phyloP scores from a whole-genome alignment of 495 filamentous ascomycete genomes.

The Eremomyces bilateralis region DNA sequence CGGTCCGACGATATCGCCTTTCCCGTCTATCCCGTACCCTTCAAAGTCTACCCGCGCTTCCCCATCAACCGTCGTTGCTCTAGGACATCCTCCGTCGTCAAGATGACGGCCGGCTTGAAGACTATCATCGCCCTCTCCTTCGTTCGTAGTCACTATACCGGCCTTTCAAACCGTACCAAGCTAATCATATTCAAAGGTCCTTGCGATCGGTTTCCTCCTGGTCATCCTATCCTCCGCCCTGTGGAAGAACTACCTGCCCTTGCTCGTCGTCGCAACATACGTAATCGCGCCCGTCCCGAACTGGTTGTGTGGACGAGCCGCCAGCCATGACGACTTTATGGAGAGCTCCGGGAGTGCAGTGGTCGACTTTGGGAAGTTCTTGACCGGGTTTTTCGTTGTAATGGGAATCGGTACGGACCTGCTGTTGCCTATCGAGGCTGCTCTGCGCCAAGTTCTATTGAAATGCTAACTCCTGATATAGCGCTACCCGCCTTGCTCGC shows the following conservation, averaged over 20 bases:
- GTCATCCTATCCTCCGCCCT: conserved; percentile 95
- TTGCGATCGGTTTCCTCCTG: conserved; percentile 96
- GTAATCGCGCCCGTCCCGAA: conserved; percentile 84
- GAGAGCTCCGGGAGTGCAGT: conserved; percentile 59
- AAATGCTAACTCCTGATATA: conserved; percentile 19
- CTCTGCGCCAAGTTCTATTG: neutral
- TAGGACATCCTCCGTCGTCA: conserved; percentile 7
- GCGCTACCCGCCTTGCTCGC: conserved; percentile 82
- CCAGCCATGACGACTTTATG: conserved; percentile 94
- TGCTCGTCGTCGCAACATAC: conserved; percentile 90
- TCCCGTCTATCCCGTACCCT: too few relatives aligned
- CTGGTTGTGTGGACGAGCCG: conserved; percentile 74
- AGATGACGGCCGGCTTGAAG: conserved; percentile 78
- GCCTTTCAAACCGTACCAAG: neutral
- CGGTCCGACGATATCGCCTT: too few relatives aligned
- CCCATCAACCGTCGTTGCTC: too few relatives aligned
- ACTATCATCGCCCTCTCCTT: conserved; percentile 98
- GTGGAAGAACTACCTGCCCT: conserved; percentile 75
- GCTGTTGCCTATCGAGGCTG: neutral
- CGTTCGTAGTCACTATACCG: conserved; percentile 35
- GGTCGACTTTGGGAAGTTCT: conserved; percentile 80
- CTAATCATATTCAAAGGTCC: conserved; percentile 31
- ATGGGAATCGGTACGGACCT: conserved; percentile 78
- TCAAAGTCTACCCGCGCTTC: too few relatives aligned
- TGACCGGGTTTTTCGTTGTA: conserved; percentile 89